Percentiles rank a stretch among this genome's conserved stretches.
Conservation (phyloP, 192 early-diverging fungal species). For the Tieghemiomyces parasiticus region DNA sequence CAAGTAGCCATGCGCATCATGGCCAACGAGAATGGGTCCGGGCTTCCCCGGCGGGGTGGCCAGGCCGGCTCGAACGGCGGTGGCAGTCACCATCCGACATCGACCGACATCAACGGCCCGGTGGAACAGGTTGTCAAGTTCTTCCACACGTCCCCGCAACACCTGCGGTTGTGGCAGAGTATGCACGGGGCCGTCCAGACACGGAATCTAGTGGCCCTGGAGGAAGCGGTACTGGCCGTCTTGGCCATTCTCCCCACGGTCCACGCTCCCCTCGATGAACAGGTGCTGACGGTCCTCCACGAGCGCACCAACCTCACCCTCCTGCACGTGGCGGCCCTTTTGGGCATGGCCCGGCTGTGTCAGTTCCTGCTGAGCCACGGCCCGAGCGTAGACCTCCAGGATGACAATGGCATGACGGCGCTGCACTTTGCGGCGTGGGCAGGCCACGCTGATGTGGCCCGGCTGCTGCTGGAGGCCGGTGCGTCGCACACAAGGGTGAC, state of each 20-base stretch:
- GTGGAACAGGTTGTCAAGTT: neutral
- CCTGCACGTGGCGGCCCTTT: constrained; percentile 44
- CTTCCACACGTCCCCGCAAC: constrained; percentile 5
- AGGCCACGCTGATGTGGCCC: constrained; percentile 29
- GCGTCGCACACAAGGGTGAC: constrained; percentile 20
- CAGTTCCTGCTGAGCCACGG: constrained; percentile 25
- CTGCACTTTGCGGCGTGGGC: constrained; percentile 52
- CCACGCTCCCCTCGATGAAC: constrained; percentile 15
- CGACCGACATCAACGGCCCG: neutral
- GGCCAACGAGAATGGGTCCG: constrained; percentile 16
- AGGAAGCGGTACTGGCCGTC: constrained; percentile 17
- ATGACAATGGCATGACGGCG: constrained; percentile 52
- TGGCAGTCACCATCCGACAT: neutral
- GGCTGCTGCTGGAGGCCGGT: constrained; percentile 38
- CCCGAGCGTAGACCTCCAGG: constrained; percentile 30
- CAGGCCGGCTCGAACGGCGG: neutral
- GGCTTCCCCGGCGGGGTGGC: neutral
- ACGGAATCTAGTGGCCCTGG: constrained; percentile 21
- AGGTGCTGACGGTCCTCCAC: constrained; percentile 15
- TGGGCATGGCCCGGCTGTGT: constrained; percentile 35
- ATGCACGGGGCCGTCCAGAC: constrained; percentile 10
- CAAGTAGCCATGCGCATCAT: constrained; percentile 58
- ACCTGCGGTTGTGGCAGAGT: constrained; percentile 17
- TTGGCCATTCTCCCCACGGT: constrained; percentile 14
- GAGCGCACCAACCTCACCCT: constrained; percentile 35